phyloP scores from a whole-genome alignment of 2,329 filamentous ascomycete genomes.

The Curvularia sp. region DNA sequence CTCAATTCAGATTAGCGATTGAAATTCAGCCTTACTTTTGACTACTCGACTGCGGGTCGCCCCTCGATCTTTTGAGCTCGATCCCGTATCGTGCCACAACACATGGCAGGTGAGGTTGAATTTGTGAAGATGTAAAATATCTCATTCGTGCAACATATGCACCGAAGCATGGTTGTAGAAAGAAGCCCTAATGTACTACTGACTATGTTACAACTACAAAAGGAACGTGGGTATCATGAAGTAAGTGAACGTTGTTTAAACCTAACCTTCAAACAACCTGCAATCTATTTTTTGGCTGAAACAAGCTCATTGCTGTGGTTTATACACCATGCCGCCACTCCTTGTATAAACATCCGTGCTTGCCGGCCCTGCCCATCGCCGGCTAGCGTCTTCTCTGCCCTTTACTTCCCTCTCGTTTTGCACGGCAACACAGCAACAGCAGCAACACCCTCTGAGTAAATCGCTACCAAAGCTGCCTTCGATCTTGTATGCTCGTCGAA shows the following conservation, averaged over 20 bases:
- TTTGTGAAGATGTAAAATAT: too few species aligned
- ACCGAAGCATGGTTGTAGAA: too few species aligned
- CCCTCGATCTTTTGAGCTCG: neutral
- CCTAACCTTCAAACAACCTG: neutral
- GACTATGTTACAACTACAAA: conserved; percentile 10
- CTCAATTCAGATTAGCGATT: neutral
- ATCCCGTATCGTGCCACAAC: neutral
- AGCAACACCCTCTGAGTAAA: conserved; percentile 49
- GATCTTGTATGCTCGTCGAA: conserved; percentile 56
- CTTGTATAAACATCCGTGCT: conserved; percentile 43
- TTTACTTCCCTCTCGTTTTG: conserved; percentile 57
- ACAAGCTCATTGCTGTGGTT: conserved; percentile 38
- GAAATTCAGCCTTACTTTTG: neutral
- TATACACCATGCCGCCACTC: conserved; percentile 46
- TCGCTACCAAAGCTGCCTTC: conserved; percentile 49
- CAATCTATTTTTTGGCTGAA: neutral
- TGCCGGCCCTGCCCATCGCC: conserved; percentile 50
- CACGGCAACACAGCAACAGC: conserved; percentile 53
- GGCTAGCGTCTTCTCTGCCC: conserved; percentile 53
- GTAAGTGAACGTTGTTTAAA: conserved; percentile 7
- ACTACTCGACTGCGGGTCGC: neutral
- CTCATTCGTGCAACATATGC: neutral
- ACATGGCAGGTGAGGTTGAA: too few species aligned
- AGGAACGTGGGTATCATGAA: conserved; percentile 19
- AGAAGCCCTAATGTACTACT: neutral